These are phyloP conservation scores for Hemisphaericaspora xylanilytica DNA, from an alignment of 1,139 yeast genomes.

Conservation along the genomic window DNA sequence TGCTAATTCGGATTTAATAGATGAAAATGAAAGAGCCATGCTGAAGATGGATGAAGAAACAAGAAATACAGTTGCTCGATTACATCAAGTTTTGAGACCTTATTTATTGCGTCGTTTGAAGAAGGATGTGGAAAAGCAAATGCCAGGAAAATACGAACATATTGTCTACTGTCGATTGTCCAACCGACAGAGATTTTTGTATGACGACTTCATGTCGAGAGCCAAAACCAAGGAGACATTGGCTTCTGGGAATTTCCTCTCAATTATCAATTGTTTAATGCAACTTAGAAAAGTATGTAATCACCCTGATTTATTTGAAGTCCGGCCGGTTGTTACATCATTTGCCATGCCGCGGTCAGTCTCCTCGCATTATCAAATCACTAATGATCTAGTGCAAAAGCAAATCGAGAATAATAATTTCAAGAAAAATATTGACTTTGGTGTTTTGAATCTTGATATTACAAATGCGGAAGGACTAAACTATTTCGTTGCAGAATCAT, in stretches of 20 bases:
- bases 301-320: constrained; percentile 96
- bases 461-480: constrained; percentile 47
- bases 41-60: constrained; percentile 62
- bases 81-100: constrained; percentile 93
- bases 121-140: constrained; percentile 96
- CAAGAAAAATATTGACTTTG: constrained; percentile 41
- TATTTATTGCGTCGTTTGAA: constrained; percentile 87
- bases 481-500: constrained; percentile 49
- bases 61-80: constrained; percentile 75
- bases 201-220: constrained; percentile 96
- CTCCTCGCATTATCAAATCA: constrained; percentile 45
- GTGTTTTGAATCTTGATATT: constrained; percentile 62
- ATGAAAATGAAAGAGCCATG: constrained; percentile 40
- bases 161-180: constrained; percentile 88
- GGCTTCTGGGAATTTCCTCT: constrained; percentile 90
- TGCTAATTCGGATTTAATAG: constrained; percentile 46
- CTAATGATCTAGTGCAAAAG: constrained; percentile 45
- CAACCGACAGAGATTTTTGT: constrained; percentile 84
- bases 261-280: constrained; percentile 96
- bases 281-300: constrained; percentile 96
- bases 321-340: constrained; percentile 90
- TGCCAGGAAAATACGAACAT: constrained; percentile 98
- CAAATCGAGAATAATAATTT: constrained; percentile 17
- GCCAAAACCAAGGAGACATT: constrained; percentile 93
- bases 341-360: constrained; percentile 72